phyloP scores from a whole-genome alignment of 2,329 filamentous ascomycete genomes.

The Orbilia quercus region DNA sequence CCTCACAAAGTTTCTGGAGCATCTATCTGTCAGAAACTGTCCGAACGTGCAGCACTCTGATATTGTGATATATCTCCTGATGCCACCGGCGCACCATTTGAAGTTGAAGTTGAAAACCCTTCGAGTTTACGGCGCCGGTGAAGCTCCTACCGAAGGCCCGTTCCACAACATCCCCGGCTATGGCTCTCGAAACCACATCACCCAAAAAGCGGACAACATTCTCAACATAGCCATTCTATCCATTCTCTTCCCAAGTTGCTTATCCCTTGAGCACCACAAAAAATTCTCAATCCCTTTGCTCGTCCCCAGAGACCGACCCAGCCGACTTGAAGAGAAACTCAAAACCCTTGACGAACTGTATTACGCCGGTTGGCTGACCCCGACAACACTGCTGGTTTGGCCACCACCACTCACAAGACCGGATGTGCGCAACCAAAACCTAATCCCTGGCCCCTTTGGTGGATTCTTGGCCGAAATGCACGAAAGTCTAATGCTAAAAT shows the following conservation, averaged over 20 bases:
- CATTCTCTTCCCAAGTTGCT: conserved; percentile 22
- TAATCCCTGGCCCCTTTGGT: conserved; percentile 33
- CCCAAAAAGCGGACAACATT: conserved; percentile 47
- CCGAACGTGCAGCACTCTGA: conserved; percentile 51
- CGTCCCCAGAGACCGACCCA: not conserved
- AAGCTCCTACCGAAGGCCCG: conserved; percentile 44
- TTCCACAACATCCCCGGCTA: conserved; percentile 53
- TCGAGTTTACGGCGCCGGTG: conserved; percentile 30
- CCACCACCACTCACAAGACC: conserved; percentile 26
- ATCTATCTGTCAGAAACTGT: conserved; percentile 42
- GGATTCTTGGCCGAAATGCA: conserved; percentile 35
- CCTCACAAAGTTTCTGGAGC: not conserved
- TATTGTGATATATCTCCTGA: conserved; percentile 35
- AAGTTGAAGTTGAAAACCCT: conserved; percentile 3
- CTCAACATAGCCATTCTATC: conserved; percentile 46
- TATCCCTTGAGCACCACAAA: conserved; percentile 19
- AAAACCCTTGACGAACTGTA: conserved; percentile 12
- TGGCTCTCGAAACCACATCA: conserved; percentile 42
- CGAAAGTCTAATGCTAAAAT: conserved; percentile 39
- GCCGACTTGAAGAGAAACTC: not conserved
- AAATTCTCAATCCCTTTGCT: conserved; percentile 10
- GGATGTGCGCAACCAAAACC: conserved; percentile 1
- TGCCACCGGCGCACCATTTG: conserved; percentile 19
- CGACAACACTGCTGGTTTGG: not conserved
- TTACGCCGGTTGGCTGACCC: conserved; percentile 36